Conservation (phyloP, 345 rosid species). For the Lepidium sativum region DNA sequence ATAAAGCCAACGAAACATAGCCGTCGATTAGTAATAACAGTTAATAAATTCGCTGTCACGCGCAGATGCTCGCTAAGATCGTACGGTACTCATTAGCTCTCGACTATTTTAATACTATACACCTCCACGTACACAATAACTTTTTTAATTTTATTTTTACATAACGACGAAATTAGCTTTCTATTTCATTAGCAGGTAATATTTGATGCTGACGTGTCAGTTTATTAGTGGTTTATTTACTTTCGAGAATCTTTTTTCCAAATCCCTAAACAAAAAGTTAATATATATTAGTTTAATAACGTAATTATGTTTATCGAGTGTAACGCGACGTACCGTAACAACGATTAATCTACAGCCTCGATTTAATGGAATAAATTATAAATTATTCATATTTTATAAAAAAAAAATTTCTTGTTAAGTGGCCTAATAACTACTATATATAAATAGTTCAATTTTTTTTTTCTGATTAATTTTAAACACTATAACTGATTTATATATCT, state of each 20-base stretch:
- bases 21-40: slow-evolving; percentile 27
- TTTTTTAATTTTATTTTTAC: neutral
- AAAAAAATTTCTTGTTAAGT: no score
- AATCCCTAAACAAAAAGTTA: slow-evolving; percentile 16
- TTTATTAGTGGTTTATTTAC: neutral
- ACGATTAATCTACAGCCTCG: neutral
- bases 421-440: no score
- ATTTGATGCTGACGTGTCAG: slow-evolving; percentile 9
- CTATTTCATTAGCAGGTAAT: slow-evolving; percentile 7
- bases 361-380: neutral
- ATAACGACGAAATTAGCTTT: slow-evolving; percentile 27
- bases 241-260: slow-evolving; percentile 11
- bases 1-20: slow-evolving; percentile 20
- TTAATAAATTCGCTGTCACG: slow-evolving; percentile 17
- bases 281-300: no score
- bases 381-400: neutral
- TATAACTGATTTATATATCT: no score
- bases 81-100: slow-evolving; percentile 25
- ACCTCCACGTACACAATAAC: slow-evolving; percentile 4
- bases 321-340: slow-evolving; percentile 27
- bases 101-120: slow-evolving; percentile 2
- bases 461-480: no score
- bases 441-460: no score
- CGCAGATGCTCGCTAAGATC: slow-evolving; percentile 8
- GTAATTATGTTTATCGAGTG: slow-evolving; percentile 6